Conservation (phyloP, 176 grass and related monocot species). For the Melocanna baccifera region DNA sequence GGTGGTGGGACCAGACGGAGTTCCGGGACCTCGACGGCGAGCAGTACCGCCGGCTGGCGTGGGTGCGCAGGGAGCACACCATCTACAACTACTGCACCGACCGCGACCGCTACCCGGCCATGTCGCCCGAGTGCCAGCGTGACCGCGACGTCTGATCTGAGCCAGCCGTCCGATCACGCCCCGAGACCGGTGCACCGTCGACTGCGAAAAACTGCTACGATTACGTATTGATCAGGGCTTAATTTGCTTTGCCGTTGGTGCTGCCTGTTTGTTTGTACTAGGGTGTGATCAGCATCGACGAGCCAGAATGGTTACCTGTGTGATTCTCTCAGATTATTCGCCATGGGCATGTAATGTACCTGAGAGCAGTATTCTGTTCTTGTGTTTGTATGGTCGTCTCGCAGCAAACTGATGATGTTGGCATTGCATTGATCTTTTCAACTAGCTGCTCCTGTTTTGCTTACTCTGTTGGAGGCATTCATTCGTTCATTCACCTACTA, state of each 20-base stretch:
- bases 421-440: background rate
- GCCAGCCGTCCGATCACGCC: background rate
- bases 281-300: background rate
- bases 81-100: slow-evolving; percentile 90
- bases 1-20: slow-evolving; percentile 72
- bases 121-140: slow-evolving; percentile 51
- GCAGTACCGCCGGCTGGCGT: slow-evolving; percentile 47
- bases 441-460: background rate
- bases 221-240: too few species aligned
- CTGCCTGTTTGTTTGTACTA: background rate
- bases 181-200: background rate
- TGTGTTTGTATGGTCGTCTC: background rate
- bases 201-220: too few species aligned
- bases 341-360: background rate
- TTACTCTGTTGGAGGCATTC: too few species aligned
- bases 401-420: background rate
- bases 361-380: background rate
- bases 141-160: slow-evolving; percentile 57
- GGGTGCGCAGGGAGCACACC: slow-evolving; percentile 38
- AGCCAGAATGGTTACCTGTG: too few species aligned
- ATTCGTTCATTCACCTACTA: too few species aligned
- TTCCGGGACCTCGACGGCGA: slow-evolving; percentile 62
- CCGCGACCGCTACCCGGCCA: slow-evolving; percentile 10
- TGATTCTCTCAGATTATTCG: background rate
- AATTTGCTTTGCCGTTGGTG: too few species aligned